Conservation (phyloP, 2,329 filamentous ascomycete species). For the Fusarium veterinarium region DNA sequence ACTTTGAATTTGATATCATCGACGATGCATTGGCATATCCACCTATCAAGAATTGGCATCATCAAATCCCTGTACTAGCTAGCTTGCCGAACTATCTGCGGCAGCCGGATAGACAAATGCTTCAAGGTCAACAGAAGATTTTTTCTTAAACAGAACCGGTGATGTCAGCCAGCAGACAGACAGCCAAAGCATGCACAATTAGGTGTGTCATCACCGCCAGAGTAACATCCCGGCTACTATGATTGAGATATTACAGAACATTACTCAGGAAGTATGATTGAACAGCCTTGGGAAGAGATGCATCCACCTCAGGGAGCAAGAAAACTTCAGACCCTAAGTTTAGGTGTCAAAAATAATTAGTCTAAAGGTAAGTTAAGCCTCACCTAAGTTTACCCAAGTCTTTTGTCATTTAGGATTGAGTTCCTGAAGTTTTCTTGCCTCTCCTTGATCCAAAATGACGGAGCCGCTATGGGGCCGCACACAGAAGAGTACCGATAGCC, state of each 20-base stretch:
- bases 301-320: background rate
- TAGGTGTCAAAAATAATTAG: background rate
- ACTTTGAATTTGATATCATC: background rate
- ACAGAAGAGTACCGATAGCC: conserved; percentile 16
- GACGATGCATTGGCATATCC: background rate
- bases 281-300: background rate
- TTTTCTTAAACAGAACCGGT: background rate
- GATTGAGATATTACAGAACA: background rate
- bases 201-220: background rate
- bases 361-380: background rate
- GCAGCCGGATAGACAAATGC: conserved; percentile 3
- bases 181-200: background rate
- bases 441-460: background rate
- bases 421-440: background rate
- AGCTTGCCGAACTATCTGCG: conserved; percentile 16
- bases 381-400: background rate
- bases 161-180: background rate
- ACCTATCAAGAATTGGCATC: background rate
- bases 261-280: background rate
- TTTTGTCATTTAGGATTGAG: background rate
- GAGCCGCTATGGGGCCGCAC: conserved; percentile 32
- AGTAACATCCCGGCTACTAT: background rate
- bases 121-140: conserved; percentile 7
- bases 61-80: background rate
- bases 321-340: background rate